These are phyloP conservation scores for Thalassiosira hispida DNA, from an alignment of 352 stramenopile genomes.

Conservation along the genomic window DNA sequence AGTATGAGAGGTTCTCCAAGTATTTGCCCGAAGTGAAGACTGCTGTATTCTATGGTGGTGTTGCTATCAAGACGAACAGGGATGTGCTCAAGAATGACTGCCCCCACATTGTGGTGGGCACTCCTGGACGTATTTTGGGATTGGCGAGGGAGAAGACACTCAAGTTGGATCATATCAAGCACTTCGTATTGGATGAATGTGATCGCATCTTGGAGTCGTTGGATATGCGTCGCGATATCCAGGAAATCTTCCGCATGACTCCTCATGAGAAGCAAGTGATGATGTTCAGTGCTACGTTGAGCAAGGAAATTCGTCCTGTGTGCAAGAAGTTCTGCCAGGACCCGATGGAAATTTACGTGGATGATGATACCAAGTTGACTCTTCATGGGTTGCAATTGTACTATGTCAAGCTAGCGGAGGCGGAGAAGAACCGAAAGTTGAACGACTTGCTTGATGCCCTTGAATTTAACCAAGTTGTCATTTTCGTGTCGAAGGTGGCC, in stretches of 20 bases:
- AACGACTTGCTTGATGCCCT: conserved; percentile 99
- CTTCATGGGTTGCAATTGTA: conserved; percentile 99
- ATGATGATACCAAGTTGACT: conserved; percentile 99
- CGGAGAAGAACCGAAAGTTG: conserved; percentile 99
- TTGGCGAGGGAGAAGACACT: conserved; percentile 93
- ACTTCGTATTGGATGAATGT: conserved; percentile 99
- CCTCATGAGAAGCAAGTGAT: conserved; percentile 99
- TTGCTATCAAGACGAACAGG: conserved; percentile 93
- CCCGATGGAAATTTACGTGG: conserved; percentile 99
- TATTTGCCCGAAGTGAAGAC: conserved; percentile 91
- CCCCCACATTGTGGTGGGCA: conserved; percentile 97
- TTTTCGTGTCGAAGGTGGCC: conserved; percentile 98
- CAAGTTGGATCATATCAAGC: conserved; percentile 98
- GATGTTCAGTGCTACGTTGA: conserved; percentile 98
- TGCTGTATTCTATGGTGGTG: conserved; percentile 96
- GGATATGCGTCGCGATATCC: conserved; percentile 98
- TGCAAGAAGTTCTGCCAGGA: conserved; percentile 99
- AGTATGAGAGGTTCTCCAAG: conserved; percentile 99
- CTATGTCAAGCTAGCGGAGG: conserved; percentile 98
- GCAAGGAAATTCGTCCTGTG: conserved; percentile 98
- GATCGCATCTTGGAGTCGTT: conserved; percentile 99
- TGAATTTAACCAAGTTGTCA: conserved; percentile 99
- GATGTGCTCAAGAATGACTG: conserved; percentile 95
- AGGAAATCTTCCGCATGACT: conserved; percentile 99
- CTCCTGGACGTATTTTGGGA: conserved; percentile 93